Percentiles rank a stretch among this genome's conserved stretches.
phyloP scores from a whole-genome alignment of 495 filamentous ascomycete genomes.

The Gamarada debralockiae region DNA sequence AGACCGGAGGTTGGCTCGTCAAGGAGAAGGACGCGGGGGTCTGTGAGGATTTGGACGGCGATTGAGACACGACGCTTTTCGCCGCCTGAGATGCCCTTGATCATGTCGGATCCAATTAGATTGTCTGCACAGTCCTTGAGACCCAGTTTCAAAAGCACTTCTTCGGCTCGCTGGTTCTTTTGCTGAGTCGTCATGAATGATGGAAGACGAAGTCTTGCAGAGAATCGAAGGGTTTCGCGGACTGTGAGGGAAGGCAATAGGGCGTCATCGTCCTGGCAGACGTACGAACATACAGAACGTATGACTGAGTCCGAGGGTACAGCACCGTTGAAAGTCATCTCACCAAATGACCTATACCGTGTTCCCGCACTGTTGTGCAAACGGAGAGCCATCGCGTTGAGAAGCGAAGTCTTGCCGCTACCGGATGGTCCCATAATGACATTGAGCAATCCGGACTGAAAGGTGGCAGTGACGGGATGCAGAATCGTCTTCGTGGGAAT shows the following conservation, averaged over 20 bases:
- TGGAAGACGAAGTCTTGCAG: conserved; percentile 64
- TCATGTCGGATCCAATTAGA: conserved; percentile 61
- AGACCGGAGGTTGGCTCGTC: conserved; percentile 76
- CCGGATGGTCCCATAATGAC: conserved; percentile 78
- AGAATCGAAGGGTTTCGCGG: conserved; percentile 65
- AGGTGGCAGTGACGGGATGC: conserved; percentile 55
- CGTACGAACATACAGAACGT: conserved; percentile 67
- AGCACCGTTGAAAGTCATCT: conserved; percentile 63
- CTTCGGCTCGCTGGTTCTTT: conserved; percentile 62
- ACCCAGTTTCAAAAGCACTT: conserved; percentile 68
- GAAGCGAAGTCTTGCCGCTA: conserved; percentile 66
- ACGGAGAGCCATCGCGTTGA: conserved; percentile 64
- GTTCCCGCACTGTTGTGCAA: conserved; percentile 52
- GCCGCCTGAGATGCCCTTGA: conserved; percentile 75
- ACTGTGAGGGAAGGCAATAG: conserved; percentile 71
- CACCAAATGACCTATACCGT: conserved; percentile 50
- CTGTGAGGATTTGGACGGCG: conserved; percentile 70
- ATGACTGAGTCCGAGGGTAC: conserved; percentile 60
- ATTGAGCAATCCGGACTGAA: conserved; percentile 61
- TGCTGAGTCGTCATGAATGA: conserved; percentile 60
- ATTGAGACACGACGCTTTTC: conserved; percentile 74
- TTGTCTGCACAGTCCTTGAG: conserved; percentile 75
- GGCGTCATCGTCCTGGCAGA: conserved; percentile 73
- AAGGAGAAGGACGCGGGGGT: conserved; percentile 63
- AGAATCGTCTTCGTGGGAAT: conserved; percentile 54